Conservation (phyloP, 257 asterid genomes). For the Nicotiana tabacum region DNA sequence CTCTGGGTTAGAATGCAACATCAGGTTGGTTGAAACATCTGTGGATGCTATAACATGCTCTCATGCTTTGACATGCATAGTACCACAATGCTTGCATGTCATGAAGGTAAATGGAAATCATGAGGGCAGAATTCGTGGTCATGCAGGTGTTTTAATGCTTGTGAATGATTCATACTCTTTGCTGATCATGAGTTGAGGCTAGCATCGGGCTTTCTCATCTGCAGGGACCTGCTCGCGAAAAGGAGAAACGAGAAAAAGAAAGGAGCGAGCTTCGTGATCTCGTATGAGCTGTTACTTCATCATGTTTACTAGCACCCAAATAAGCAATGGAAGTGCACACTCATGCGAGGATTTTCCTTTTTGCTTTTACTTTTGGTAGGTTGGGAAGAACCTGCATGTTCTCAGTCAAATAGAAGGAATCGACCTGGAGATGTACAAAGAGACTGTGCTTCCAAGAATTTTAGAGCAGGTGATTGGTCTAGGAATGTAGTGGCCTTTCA, state of each 20-base stretch:
- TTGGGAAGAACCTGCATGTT: conserved; percentile 96
- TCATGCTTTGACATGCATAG: conserved; percentile 30
- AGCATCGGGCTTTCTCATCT: conserved; percentile 42
- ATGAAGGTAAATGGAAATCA: conserved; percentile 31
- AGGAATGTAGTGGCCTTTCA: conserved; percentile 8
- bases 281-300: conserved; percentile 37
- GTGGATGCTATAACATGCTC: conserved; percentile 28
- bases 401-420: conserved; percentile 98
- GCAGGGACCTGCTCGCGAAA: conserved; percentile 96
- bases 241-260: conserved; percentile 93
- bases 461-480: conserved; percentile 74
- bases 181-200: conserved; percentile 40
- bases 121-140: conserved; percentile 36
- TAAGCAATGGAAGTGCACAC: conserved; percentile 18
- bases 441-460: conserved; percentile 87
- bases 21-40: conserved; percentile 65
- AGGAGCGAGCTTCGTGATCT: conserved; percentile 99
- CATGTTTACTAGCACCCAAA: conserved; percentile 16
- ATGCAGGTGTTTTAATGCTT: conserved; percentile 31
- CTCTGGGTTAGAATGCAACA: conserved; percentile 99
- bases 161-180: conserved; percentile 32
- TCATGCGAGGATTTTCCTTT: conserved; percentile 20
- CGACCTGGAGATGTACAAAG: conserved; percentile 95
- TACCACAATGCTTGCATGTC: conserved; percentile 28
- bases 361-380: conserved; percentile 48